Base-by-base conservation (phyloP, 495 filamentous ascomycete genomes). In the Evansstolkia leycettana region DNA sequence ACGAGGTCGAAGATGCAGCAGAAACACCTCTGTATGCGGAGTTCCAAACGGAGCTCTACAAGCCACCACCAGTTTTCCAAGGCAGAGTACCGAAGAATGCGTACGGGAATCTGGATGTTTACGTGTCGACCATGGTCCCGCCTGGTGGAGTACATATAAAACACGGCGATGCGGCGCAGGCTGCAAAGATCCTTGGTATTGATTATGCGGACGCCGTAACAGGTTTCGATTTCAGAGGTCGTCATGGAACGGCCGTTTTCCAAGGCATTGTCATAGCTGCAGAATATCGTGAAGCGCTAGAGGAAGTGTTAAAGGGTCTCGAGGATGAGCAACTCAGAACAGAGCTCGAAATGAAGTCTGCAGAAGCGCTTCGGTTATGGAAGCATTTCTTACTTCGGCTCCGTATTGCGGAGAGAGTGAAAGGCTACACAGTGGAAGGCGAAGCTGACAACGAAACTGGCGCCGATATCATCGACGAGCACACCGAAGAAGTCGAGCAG, bases 91-190 rank as follows among this genome's bases (percentile, higher is more conserved):
- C 88, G 3, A 82, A 78, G 41, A 99, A 99, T 45, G 68, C 62
- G 7, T 99, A 77, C 47, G 84, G 83, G 0, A 99, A 99, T 45
- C 48, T 96, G 28, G 90, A 96, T 50, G 48, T 96, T 16, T 96
- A 89, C 50, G 84, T 90, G 7, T 81, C 88, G 1, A 85, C 75
- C 41, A 99, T 99, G 90, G 65, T 95, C 6, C 90, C 90, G 0
- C 53, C 67, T 10, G 92, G 90, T 10, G 90, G 78, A 1, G 65
- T 69, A 25, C 84, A 99, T 51, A 63, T 87, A 34, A 60, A 52
- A 30, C 69, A 80, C 46, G 67, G 75, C 17, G 66, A 78, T 23
- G 78, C 82, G n/a, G 62, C 69, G 4, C 69, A 69, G 25, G 87
- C 88, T 1, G 85, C 85, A 14, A 73, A 69, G 35, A 62, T 92